These are phyloP conservation scores for Russula griseocarnosa DNA, from an alignment of 768 basidiomycete genomes.

Conservation along the genomic window DNA sequence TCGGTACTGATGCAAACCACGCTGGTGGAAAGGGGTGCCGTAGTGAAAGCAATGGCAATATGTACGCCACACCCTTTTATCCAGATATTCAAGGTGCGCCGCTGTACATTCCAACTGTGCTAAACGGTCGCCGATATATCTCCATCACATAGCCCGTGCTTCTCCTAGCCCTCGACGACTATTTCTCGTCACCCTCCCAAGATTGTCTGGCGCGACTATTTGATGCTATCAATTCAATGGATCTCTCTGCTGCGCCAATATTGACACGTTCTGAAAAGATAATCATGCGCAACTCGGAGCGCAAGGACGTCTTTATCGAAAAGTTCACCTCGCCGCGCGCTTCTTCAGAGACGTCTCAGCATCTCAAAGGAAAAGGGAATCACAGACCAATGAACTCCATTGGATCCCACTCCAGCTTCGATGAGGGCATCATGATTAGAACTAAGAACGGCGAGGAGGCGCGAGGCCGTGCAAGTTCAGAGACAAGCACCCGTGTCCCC, in stretches of 20 bases:
- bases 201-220: conserved; percentile 87
- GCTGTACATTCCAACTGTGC: neutral
- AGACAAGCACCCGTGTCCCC: conserved; percentile 9
- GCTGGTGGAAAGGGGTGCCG: conserved; percentile 71
- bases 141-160: conserved; percentile 70
- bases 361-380: conserved; percentile 2
- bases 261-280: conserved; percentile 81
- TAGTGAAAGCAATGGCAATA: conserved; percentile 92
- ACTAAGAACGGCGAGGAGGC: conserved; percentile 20
- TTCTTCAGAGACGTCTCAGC: conserved; percentile 12
- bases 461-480: conserved; percentile 20
- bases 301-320: conserved; percentile 89
- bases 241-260: conserved; percentile 70
- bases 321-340: conserved; percentile 47
- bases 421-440: conserved; percentile 57
- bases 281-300: conserved; percentile 84
- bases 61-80: conserved; percentile 92
- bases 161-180: conserved; percentile 91
- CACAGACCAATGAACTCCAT: conserved; percentile 30
- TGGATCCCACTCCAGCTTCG: conserved; percentile 66
- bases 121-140: conserved; percentile 10
- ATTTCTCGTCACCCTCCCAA: conserved; percentile 84
- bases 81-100: conserved; percentile 85
- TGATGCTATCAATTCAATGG: conserved; percentile 90
- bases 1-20: neutral